Percentiles rank a stretch among this genome's conserved stretches.
Conservation (phyloP, 768 basidiomycete genomes). For the Boletus rufocinnamomeus region DNA sequence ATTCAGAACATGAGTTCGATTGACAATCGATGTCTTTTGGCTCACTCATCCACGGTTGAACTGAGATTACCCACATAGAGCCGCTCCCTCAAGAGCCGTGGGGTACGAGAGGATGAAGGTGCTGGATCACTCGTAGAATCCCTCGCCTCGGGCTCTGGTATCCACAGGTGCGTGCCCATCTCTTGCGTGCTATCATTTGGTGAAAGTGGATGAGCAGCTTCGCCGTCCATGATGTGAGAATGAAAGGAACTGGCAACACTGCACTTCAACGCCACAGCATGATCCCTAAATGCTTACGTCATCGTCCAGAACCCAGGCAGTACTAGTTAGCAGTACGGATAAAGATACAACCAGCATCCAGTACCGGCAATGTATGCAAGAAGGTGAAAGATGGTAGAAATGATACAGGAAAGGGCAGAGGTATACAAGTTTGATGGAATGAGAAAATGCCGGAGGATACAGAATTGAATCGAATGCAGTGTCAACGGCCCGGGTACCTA, state of each 20-base stretch:
- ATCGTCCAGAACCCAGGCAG: constrained; percentile 1
- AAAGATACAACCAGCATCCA: not conserved
- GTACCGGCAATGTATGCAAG: not conserved
- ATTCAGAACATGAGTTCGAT: constrained; percentile 13
- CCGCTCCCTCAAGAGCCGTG: constrained; percentile 59
- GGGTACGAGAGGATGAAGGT: constrained; percentile 28
- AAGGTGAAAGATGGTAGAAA: not conserved
- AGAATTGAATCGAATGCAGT: not conserved
- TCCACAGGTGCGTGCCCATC: constrained; percentile 31
- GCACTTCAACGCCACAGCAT: not conserved
- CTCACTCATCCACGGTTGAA: constrained; percentile 84
- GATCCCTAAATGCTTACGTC: constrained; percentile 14
- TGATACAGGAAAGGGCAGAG: not conserved
- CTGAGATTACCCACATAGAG: constrained; percentile 91
- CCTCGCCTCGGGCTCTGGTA: constrained; percentile 30
- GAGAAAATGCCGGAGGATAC: not conserved
- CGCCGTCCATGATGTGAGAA: constrained; percentile 17
- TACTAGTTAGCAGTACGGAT: not conserved
- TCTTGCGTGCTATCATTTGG: constrained; percentile 10
- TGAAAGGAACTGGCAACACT: not conserved
- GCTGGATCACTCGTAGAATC: constrained; percentile 19
- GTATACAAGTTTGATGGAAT: not conserved
- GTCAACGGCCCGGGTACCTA: constrained; percentile 8
- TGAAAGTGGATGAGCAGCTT: not conserved
- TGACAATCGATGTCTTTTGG: constrained; percentile 8